Conservation (phyloP, 306 rosid genomes). For the Quercus alba region DNA sequence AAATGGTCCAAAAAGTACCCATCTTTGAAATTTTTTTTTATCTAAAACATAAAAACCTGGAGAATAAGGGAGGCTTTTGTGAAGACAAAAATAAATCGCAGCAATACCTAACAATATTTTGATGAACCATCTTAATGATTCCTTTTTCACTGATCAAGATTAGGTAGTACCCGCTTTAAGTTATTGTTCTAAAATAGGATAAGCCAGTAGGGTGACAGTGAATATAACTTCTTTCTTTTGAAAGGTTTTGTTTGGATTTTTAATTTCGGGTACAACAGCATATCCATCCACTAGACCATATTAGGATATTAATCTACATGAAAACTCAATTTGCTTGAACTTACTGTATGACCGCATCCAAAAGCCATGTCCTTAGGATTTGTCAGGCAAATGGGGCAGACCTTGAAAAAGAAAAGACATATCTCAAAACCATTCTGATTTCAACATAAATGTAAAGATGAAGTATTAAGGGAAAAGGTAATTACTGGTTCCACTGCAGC, state of each 20-base stretch:
- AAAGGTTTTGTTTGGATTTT: not conserved
- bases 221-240: no score
- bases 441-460: conserved; percentile 12
- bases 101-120: not conserved
- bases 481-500: conserved; percentile 56
- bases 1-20: no score
- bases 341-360: conserved; percentile 93
- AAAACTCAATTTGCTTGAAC: conserved; percentile 22
- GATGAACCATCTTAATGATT: not conserved
- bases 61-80: not conserved
- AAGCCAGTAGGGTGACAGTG: no score
- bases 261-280: not conserved
- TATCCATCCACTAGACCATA: not conserved
- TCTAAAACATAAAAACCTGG: not conserved
- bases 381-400: conserved; percentile 84
- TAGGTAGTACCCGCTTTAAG: no score
- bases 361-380: conserved; percentile 98
- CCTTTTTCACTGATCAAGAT: not conserved
- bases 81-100: not conserved
- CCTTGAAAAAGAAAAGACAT: conserved; percentile 40
- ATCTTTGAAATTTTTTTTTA: no score
- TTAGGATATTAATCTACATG: not conserved
- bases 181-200: no score
- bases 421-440: conserved; percentile 20
- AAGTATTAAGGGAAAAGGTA: conserved; percentile 8